Percentiles rank a stretch among this genome's conserved stretches.
Evolutionary conservation across 768 basidiomycete species (phyloP).

Genomic region (Mycena kentingensis): DNA sequence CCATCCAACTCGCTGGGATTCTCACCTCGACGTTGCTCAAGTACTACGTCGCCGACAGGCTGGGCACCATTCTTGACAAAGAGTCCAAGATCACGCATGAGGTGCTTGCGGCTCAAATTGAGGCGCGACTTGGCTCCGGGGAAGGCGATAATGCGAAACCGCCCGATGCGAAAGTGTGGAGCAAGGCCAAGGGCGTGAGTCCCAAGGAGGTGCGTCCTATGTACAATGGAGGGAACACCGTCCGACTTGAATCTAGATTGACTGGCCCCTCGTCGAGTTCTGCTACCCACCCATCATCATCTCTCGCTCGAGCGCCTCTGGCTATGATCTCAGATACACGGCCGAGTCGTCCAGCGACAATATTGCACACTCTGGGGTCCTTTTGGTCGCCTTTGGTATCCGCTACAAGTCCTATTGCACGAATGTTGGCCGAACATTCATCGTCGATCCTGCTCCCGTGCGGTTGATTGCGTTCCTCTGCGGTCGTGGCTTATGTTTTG

Average conservation of each 20-base stretch:
- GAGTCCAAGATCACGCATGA: slow-evolving; percentile 92
- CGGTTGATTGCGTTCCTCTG: too few species aligned
- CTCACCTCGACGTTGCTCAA: slow-evolving; percentile 85
- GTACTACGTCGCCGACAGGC: slow-evolving; percentile 82
- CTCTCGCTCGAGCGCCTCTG: slow-evolving; percentile 77
- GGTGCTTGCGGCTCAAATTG: slow-evolving; percentile 80
- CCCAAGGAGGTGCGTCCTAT: slow-evolving; percentile 63
- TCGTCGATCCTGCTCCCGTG: slow-evolving; percentile 91
- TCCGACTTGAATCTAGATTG: slow-evolving; percentile 54
- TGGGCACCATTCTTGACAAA: slow-evolving; percentile 89
- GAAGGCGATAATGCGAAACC: slow-evolving; percentile 76
- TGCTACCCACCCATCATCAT: slow-evolving; percentile 96
- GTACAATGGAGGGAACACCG: slow-evolving; percentile 3
- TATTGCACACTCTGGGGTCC: slow-evolving; percentile 86
- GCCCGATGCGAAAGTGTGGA: slow-evolving; percentile 93
- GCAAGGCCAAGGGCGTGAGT: slow-evolving; percentile 70
- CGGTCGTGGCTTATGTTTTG: not conserved
- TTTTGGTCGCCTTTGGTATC: slow-evolving; percentile 84
- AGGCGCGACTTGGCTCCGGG: slow-evolving; percentile 83
- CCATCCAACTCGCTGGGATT: slow-evolving; percentile 67
- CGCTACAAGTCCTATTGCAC: slow-evolving; percentile 92
- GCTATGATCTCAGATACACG: slow-evolving; percentile 87
- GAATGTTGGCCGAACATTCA: slow-evolving; percentile 91
- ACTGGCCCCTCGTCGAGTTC: slow-evolving; percentile 90
- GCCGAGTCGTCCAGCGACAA: slow-evolving; percentile 83